Evolutionary conservation across 768 basidiomycete genomes (phyloP).

Genomic region (Calocybe cyanea): DNA sequence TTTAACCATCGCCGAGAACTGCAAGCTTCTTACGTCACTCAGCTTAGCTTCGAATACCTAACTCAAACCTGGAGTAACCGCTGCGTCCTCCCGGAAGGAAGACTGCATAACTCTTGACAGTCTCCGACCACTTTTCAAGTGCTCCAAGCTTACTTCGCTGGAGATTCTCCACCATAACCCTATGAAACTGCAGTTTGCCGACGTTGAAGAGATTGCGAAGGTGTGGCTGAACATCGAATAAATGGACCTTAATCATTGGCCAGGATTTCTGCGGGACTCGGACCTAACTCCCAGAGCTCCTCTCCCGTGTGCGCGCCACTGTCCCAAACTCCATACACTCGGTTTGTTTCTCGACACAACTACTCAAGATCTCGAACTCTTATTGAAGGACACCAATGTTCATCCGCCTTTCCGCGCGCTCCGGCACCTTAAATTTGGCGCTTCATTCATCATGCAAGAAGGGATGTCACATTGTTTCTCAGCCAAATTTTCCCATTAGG

Average conservation of each 20-base stretch:
- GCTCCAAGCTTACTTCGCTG: conserved; percentile 29
- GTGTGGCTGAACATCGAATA: conserved; percentile 42
- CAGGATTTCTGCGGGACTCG: conserved; percentile 25
- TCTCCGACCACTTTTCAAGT: conserved; percentile 32
- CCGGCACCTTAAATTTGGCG: conserved; percentile 42
- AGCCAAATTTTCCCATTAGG: conserved; percentile 44
- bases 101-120: conserved; percentile 27
- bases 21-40: conserved; percentile 41
- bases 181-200: conserved; percentile 32
- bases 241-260: conserved; percentile 45
- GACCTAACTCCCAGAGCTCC: conserved; percentile 35
- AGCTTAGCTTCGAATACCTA: conserved; percentile 34
- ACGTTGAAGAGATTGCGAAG: conserved; percentile 41
- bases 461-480: conserved; percentile 48
- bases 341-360: conserved; percentile 39
- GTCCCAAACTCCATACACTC: conserved; percentile 34
- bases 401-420: conserved; percentile 28
- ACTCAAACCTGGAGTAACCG: conserved; percentile 4
- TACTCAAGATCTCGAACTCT: conserved; percentile 18
- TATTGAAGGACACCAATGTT: conserved; percentile 11
- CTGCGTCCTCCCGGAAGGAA: conserved; percentile 13
- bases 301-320: conserved; percentile 36
- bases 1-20: conserved; percentile 45
- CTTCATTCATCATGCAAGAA: conserved; percentile 41
- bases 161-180: conserved; percentile 38